These are phyloP conservation scores for Erodium texanum DNA, from an alignment of 441 rosid genomes.

Conservation along the genomic window DNA sequence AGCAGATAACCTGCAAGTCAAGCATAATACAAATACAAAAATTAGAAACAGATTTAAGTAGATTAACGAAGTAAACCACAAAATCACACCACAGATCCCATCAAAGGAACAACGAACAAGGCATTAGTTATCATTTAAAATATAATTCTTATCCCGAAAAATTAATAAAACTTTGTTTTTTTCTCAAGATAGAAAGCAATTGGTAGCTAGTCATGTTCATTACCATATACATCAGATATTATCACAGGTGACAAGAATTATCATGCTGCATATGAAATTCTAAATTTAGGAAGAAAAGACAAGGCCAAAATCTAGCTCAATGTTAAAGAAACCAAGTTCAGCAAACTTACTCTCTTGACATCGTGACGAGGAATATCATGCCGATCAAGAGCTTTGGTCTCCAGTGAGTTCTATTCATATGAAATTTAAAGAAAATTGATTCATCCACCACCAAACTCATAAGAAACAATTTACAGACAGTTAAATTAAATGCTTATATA, in stretches of 20 bases:
- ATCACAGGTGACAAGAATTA: neutral
- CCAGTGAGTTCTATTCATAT: slow-evolving; percentile 40
- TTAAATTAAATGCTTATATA: neutral
- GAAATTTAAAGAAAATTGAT: neutral
- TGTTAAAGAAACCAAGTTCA: neutral
- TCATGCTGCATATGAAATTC: no score
- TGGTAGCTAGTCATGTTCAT: neutral
- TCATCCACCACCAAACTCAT: neutral
- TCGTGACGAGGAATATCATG: slow-evolving; percentile 73
- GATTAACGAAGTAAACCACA: neutral
- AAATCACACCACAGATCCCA: neutral
- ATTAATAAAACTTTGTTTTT: neutral
- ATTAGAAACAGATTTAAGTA: neutral
- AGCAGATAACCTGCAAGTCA: slow-evolving; percentile 54
- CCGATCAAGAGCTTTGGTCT: slow-evolving; percentile 33
- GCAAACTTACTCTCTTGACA: slow-evolving; percentile 42
- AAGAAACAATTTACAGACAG: neutral
- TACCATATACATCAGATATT: neutral
- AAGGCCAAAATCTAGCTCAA: neutral
- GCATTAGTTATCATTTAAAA: neutral
- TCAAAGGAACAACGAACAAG: neutral
- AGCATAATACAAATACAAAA: slow-evolving; percentile 9
- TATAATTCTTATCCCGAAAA: neutral
- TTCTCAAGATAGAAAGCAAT: neutral
- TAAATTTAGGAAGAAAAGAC: neutral